These are phyloP conservation scores for Vitis hybrid DNA, from an alignment of 177 flowering plant species.

Conservation along the genomic window DNA sequence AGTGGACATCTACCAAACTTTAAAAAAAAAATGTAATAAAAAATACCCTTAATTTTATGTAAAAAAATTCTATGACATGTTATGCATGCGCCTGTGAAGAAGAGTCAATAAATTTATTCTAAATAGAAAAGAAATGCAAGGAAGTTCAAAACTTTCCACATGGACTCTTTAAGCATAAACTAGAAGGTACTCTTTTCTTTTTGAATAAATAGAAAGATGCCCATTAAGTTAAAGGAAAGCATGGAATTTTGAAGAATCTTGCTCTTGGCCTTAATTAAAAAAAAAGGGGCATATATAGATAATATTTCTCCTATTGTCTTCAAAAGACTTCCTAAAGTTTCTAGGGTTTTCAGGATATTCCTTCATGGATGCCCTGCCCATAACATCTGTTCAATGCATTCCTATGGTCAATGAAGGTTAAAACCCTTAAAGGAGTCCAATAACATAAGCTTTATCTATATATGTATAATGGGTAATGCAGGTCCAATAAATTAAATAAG, in stretches of 20 bases:
- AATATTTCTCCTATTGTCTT: background rate
- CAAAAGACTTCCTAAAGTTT: conserved; percentile 11
- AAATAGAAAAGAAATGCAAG: no score
- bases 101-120: no score
- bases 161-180: background rate
- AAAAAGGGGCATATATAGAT: background rate
- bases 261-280: conserved; percentile 6
- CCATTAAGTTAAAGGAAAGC: background rate
- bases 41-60: no score
- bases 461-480: no score
- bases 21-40: no score
- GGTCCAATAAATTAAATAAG: no score
- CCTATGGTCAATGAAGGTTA: conserved; percentile 11
- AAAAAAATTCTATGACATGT: no score
- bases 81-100: no score
- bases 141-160: no score
- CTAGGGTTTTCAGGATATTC: conserved; percentile 7
- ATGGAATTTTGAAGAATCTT: conserved; percentile 17
- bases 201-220: conserved; percentile 6
- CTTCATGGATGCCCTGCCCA: conserved; percentile 14
- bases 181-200: background rate
- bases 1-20: no score
- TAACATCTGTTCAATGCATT: conserved; percentile 14
- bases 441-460: conserved; percentile 2
- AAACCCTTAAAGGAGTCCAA: conserved; percentile 14